These are phyloP conservation scores for Papiliotrema laurentii DNA, from an alignment of 1,284 basidiomycete genomes.

Conservation along the genomic window DNA sequence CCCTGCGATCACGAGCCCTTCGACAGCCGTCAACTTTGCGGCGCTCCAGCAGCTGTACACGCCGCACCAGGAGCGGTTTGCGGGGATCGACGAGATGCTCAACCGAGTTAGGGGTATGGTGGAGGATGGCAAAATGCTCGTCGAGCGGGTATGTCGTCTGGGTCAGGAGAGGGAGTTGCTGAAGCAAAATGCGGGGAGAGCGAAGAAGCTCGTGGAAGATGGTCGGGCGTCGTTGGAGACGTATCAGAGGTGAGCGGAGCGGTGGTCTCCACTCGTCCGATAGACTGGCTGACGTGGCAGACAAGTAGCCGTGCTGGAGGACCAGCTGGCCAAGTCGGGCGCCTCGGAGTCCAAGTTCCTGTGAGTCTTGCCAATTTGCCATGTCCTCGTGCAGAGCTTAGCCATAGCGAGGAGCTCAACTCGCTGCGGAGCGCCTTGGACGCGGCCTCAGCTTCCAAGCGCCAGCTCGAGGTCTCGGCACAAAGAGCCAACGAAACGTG, in stretches of 20 bases:
- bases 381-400: slow-evolving; percentile 3
- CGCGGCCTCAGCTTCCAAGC: slow-evolving; percentile 59
- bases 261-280: slow-evolving; percentile 70
- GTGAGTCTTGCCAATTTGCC: slow-evolving; percentile 8
- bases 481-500: slow-evolving; percentile 67
- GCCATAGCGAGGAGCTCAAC: slow-evolving; percentile 62
- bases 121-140: slow-evolving; percentile 71
- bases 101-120: slow-evolving; percentile 71
- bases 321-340: slow-evolving; percentile 55
- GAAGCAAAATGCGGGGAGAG: slow-evolving; percentile 82
- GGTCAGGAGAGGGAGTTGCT: slow-evolving; percentile 80
- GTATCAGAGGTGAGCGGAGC: slow-evolving; percentile 67
- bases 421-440: slow-evolving; percentile 62
- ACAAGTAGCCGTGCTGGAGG: slow-evolving; percentile 72
- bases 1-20: slow-evolving; percentile 46
- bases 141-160: slow-evolving; percentile 74
- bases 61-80: slow-evolving; percentile 30
- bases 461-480: slow-evolving; percentile 63
- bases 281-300: slow-evolving; percentile 61
- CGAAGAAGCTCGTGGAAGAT: slow-evolving; percentile 80
- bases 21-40: slow-evolving; percentile 48
- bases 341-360: slow-evolving; percentile 33
- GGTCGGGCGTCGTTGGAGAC: slow-evolving; percentile 71
- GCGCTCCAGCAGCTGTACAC: slow-evolving; percentile 38
- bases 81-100: slow-evolving; percentile 63